These are phyloP conservation scores for Exsudoporus frostii DNA, from an alignment of 768 basidiomycete genomes.

Conservation along the genomic window DNA sequence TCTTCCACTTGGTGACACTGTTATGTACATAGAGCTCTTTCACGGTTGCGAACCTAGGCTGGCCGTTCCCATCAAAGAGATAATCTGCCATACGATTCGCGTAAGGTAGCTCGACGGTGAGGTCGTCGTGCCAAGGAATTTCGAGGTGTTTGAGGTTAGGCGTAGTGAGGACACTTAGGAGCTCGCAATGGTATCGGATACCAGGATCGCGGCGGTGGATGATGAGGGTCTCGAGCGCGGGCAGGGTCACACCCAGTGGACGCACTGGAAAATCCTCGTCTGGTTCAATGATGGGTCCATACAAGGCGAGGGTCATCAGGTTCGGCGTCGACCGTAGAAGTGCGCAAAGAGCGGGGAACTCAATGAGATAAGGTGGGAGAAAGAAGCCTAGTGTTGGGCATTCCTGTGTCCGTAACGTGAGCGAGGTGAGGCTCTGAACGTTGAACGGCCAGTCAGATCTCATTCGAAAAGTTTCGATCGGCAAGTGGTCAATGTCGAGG, in stretches of 20 bases:
- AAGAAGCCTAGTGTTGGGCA: background rate
- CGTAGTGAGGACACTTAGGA: constrained; percentile 7
- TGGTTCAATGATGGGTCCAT: constrained; percentile 15
- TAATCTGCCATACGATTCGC: constrained; percentile 5
- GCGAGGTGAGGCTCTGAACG: constrained; percentile 6
- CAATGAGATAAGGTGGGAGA: constrained; percentile 16
- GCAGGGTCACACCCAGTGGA: constrained; percentile 3
- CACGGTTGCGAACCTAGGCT: constrained; percentile 10
- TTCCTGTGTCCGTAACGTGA: constrained; percentile 15
- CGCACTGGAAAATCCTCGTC: constrained; percentile 7
- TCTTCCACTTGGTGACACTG: constrained; percentile 1
- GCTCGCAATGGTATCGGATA: constrained; percentile 13
- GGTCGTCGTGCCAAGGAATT: constrained; percentile 18
- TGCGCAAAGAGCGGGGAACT: constrained; percentile 11
- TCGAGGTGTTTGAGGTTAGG: constrained; percentile 14
- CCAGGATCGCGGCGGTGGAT: constrained; percentile 15
- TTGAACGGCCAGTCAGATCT: constrained; percentile 5
- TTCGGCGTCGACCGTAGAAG: constrained; percentile 10
- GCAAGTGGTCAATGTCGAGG: constrained; percentile 18
- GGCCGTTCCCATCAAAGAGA: constrained; percentile 9
- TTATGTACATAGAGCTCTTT: constrained; percentile 12
- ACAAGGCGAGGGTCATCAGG: constrained; percentile 8
- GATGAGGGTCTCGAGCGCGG: constrained; percentile 10
- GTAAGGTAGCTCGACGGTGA: constrained; percentile 4
- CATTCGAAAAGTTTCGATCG: constrained; percentile 6